Conservation (phyloP, 2,329 filamentous ascomycete species). For the Cladophialophora exuberans region DNA sequence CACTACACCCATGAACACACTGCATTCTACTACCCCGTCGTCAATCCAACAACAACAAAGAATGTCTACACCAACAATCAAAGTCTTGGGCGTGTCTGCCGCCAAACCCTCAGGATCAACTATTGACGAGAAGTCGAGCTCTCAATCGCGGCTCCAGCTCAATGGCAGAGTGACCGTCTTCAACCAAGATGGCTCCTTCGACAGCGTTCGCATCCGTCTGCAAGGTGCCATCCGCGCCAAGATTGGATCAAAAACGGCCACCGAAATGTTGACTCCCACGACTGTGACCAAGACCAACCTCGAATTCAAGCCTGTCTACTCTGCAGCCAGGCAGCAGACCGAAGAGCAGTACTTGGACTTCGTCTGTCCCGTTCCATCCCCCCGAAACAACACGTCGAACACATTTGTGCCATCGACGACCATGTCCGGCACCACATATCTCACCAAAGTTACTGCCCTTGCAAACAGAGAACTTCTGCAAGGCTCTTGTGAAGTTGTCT, state of each 20-base stretch:
- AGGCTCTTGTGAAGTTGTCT: constrained; percentile 26
- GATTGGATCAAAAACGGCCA: constrained; percentile 18
- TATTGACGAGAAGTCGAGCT: constrained; percentile 10
- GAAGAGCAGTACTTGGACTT: constrained; percentile 30
- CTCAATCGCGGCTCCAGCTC: constrained; percentile 11
- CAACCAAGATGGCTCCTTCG: constrained; percentile 23
- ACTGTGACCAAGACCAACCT: constrained; percentile 13
- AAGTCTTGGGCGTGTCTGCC: constrained; percentile 22
- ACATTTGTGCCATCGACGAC: constrained; percentile 24
- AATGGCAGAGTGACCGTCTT: constrained; percentile 22
- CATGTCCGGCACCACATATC: constrained; percentile 23
- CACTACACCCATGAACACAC: no score
- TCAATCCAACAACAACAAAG: neutral
- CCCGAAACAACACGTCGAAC: neutral
- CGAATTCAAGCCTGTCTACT: constrained; percentile 27
- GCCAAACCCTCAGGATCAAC: neutral
- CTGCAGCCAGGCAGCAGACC: constrained; percentile 7
- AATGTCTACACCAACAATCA: constrained; percentile 22
- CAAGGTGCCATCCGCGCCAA: constrained; percentile 21
- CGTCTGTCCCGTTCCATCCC: constrained; percentile 14
- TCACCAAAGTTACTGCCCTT: constrained; percentile 25
- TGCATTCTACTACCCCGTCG: neutral
- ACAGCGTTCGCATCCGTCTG: constrained; percentile 20
- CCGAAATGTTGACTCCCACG: constrained; percentile 21
- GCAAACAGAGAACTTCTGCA: constrained; percentile 24